A percentile compares a stretch with the other conserved stretches of the same genome.
These are phyloP conservation scores for Cupressus sempervirens DNA, from an alignment of 75 land plant genomes.

Conservation along the genomic window DNA sequence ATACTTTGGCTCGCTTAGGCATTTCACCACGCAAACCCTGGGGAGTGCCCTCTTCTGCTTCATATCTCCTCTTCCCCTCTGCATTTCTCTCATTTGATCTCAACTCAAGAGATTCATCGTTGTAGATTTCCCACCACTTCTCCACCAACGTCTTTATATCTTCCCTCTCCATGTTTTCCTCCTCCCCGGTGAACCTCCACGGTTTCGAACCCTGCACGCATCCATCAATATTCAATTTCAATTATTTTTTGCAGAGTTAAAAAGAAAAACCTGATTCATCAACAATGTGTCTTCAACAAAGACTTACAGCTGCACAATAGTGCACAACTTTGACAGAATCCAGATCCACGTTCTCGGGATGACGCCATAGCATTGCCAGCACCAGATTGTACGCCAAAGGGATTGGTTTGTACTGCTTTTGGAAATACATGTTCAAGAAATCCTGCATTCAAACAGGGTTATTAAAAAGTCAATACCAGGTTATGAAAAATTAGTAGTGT, in stretches of 20 bases:
- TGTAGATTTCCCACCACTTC: constrained; percentile 53
- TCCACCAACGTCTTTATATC: constrained; percentile 43
- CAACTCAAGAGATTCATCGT: constrained; percentile 40
- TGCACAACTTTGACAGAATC: constrained; percentile 44
- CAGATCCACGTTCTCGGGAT: constrained; percentile 29
- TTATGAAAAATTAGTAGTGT: too few relatives aligned
- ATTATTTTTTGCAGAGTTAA: too few relatives aligned
- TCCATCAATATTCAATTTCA: not conserved
- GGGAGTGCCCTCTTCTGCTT: not conserved
- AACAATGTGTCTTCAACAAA: not conserved
- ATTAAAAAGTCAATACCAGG: too few relatives aligned
- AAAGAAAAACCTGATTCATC: too few relatives aligned
- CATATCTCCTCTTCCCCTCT: not conserved
- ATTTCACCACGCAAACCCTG: not conserved
- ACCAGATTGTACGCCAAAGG: constrained; percentile 37
- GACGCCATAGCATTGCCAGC: constrained; percentile 37
- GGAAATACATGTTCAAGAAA: constrained; percentile 38
- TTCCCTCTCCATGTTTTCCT: constrained; percentile 52
- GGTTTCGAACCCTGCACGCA: constrained; percentile 55
- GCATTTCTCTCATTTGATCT: constrained; percentile 4
- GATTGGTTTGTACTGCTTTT: constrained; percentile 23
- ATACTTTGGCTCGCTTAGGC: not conserved
- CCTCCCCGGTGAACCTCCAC: constrained; percentile 55
- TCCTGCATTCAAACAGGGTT: constrained; percentile 62
- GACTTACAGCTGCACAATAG: constrained; percentile 41